phyloP scores from a whole-genome alignment of 169 alveolate species.

The Eimeria tenella region DNA sequence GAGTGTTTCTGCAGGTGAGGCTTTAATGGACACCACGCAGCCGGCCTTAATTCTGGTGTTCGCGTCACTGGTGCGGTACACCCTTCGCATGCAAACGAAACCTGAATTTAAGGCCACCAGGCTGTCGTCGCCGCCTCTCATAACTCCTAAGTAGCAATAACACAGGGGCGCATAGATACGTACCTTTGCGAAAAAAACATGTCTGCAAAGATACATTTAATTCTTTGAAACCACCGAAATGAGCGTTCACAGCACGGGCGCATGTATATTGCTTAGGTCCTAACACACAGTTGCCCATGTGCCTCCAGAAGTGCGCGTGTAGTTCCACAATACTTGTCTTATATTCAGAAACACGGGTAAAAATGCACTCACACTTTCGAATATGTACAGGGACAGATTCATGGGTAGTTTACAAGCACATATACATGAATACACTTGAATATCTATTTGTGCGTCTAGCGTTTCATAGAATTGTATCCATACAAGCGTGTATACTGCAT shows the following conservation, averaged over 20 bases:
- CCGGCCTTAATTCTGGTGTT: background rate
- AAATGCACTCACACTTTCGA: background rate
- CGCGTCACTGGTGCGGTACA: background rate
- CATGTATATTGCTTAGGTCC: too few species aligned
- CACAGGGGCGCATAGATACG: background rate
- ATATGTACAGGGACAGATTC: background rate
- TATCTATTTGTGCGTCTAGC: too few species aligned
- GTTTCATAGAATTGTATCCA: too few species aligned
- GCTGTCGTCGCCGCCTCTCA: conserved; percentile 66
- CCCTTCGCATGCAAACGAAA: conserved; percentile 12
- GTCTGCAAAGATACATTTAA: background rate
- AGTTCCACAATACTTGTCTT: too few species aligned
- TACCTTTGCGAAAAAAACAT: background rate
- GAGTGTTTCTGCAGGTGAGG: background rate
- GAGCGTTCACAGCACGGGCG: too few species aligned
- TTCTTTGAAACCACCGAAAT: background rate
- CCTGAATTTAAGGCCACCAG: conserved; percentile 65
- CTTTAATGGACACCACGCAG: background rate
- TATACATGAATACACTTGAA: too few species aligned
- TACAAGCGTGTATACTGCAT: too few species aligned
- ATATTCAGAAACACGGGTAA: too few species aligned
- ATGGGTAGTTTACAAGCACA: too few species aligned
- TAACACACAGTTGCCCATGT: too few species aligned
- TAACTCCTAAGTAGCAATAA: conserved; percentile 2
- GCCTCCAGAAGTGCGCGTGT: too few species aligned